Evolutionary conservation across 345 rosid genomes (phyloP).

Genomic region (Euclidium syriacum): DNA sequence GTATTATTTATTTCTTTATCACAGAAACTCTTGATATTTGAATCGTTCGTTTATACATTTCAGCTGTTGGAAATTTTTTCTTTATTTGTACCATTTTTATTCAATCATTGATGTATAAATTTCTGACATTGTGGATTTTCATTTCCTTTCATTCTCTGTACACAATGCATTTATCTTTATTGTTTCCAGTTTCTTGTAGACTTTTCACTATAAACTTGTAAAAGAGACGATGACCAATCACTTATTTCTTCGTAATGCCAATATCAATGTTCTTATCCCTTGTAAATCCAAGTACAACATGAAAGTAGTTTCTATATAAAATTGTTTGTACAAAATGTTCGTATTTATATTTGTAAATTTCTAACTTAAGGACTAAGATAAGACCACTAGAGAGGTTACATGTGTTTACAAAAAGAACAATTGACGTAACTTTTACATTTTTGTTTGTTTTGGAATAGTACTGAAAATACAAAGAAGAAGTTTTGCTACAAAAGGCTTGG

Average conservation of each 20-base stretch:
- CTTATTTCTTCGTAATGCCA: too few species aligned
- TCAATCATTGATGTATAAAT: not conserved
- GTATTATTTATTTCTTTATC: not conserved
- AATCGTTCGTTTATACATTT: not conserved
- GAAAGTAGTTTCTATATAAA: not conserved
- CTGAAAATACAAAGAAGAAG: too few species aligned
- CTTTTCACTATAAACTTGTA: too few species aligned
- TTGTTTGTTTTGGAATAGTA: too few species aligned
- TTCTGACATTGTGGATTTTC: not conserved
- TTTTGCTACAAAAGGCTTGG: not conserved
- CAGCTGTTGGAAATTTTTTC: not conserved
- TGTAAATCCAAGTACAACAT: too few species aligned
- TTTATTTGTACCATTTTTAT: not conserved
- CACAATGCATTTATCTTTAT: too few species aligned
- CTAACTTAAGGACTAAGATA: constrained; percentile 9
- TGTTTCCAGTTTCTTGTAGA: too few species aligned
- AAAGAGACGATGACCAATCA: too few species aligned
- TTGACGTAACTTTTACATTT: not conserved
- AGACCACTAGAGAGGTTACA: constrained; percentile 1
- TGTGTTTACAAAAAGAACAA: not conserved
- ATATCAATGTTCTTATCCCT: too few species aligned
- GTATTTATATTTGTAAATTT: constrained; percentile 20
- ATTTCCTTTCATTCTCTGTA: not conserved
- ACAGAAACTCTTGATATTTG: constrained; percentile 1
- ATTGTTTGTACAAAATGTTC: not conserved